These are phyloP conservation scores for Poa annua DNA, from an alignment of 176 grass and related monocot species.

Conservation along the genomic window DNA sequence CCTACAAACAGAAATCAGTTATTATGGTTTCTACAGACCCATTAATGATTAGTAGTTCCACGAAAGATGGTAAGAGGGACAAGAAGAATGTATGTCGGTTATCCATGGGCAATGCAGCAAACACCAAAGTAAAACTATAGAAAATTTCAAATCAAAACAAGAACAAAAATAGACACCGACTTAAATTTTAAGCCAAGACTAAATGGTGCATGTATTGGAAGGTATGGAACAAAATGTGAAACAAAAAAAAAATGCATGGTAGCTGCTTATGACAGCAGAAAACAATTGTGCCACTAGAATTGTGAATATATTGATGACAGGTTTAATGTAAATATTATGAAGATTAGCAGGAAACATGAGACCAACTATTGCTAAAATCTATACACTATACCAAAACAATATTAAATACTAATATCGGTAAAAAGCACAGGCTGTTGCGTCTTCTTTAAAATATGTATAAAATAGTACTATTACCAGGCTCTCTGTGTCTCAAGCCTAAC, in stretches of 20 bases:
- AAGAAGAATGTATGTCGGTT: neutral
- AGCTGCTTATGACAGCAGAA: neutral
- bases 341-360: neutral
- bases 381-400: neutral
- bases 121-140: neutral
- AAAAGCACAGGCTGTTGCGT: neutral
- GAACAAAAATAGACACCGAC: conserved; percentile 6
- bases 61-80: conserved; percentile 5
- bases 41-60: conserved; percentile 12
- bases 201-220: conserved; percentile 1
- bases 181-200: neutral
- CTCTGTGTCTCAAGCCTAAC: neutral
- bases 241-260: neutral
- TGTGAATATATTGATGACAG: neutral
- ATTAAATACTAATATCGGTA: neutral
- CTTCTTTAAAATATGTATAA: neutral
- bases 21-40: conserved; percentile 7
- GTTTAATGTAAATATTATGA: neutral
- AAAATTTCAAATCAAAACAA: neutral
- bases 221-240: neutral
- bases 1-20: conserved; percentile 48
- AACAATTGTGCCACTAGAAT: conserved; percentile 3
- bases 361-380: neutral
- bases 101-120: neutral
- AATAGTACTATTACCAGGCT: neutral